Evolutionary conservation across 768 basidiomycete species (phyloP).

Genomic region (Lanmaoa pseudosensibilis): DNA sequence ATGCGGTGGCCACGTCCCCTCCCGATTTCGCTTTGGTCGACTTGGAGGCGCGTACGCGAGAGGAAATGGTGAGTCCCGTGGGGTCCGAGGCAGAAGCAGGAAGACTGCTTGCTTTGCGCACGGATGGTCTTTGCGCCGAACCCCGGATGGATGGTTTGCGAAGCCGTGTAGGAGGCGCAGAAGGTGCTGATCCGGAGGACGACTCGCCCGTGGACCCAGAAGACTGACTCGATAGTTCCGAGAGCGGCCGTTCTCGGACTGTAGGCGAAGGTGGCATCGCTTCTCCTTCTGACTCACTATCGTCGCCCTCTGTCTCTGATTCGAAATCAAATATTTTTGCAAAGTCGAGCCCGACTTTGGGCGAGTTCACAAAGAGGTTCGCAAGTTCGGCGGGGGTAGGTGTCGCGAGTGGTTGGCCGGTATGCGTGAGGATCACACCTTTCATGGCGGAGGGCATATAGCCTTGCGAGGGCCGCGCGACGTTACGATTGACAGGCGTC

Average conservation of each 20-base stretch:
- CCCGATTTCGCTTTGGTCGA: slow-evolving; percentile 12
- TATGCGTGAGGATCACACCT: slow-evolving; percentile 76
- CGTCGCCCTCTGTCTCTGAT: slow-evolving; percentile 30
- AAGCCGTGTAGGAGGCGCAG: slow-evolving; percentile 46
- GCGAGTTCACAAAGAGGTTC: slow-evolving; percentile 66
- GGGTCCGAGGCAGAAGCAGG: slow-evolving; percentile 44
- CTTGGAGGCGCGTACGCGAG: slow-evolving; percentile 19
- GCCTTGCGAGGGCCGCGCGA: slow-evolving; percentile 29
- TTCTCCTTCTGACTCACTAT: slow-evolving; percentile 31
- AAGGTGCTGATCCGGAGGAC: slow-evolving; percentile 18
- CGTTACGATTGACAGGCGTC: slow-evolving; percentile 51
- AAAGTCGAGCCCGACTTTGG: slow-evolving; percentile 72
- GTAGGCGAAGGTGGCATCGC: slow-evolving; percentile 47
- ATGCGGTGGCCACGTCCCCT: background rate
- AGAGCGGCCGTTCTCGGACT: slow-evolving; percentile 42
- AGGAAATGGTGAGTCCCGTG: slow-evolving; percentile 29
- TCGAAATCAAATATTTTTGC: slow-evolving; percentile 75
- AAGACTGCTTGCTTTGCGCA: slow-evolving; percentile 21
- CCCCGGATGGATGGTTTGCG: slow-evolving; percentile 59
- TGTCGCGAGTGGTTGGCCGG: slow-evolving; percentile 72
- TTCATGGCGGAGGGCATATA: slow-evolving; percentile 59
- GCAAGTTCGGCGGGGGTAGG: slow-evolving; percentile 67
- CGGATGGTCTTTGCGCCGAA: slow-evolving; percentile 34
- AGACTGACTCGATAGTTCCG: slow-evolving; percentile 27
- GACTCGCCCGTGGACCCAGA: slow-evolving; percentile 29